A percentile compares a stretch with the other conserved stretches of the same genome.
Evolutionary conservation across 2,329 filamentous ascomycete species (phyloP).

Genomic region (Cercospora berteroae): DNA sequence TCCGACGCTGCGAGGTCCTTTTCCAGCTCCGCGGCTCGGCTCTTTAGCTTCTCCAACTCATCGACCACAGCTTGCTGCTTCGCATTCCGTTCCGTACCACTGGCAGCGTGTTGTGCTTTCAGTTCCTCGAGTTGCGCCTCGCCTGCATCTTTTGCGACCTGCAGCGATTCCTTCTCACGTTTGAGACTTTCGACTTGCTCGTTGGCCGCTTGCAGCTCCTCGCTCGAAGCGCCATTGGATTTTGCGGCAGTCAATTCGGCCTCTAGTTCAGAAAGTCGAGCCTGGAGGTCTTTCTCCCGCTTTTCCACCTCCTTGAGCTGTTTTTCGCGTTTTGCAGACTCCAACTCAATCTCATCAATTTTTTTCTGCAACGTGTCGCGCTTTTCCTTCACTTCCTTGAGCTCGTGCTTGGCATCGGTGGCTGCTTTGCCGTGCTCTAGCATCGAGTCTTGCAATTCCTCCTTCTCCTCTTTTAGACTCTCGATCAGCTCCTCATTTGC

Average conservation of each 20-base stretch:
- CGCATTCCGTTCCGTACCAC: conserved; percentile 50
- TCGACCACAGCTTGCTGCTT: conserved; percentile 57
- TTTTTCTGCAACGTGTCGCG: conserved; percentile 29
- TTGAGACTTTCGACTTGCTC: conserved; percentile 39
- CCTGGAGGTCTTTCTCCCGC: conserved; percentile 18
- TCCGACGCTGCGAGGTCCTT: conserved; percentile 83
- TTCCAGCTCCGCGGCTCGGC: conserved; percentile 67
- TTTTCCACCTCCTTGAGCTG: conserved; percentile 28
- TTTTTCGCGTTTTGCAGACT: conserved; percentile 25
- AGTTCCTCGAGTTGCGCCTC: conserved; percentile 67
- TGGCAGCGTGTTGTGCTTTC: conserved; percentile 49
- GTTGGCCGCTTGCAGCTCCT: conserved; percentile 56
- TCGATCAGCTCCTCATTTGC: conserved; percentile 31
- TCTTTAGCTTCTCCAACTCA: conserved; percentile 70
- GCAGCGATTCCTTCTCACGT: conserved; percentile 61
- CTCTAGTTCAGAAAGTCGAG: conserved; percentile 51
- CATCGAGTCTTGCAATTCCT: conserved; percentile 28
- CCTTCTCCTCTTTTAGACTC: conserved; percentile 26
- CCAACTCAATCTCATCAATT: conserved; percentile 28
- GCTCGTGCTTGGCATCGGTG: conserved; percentile 35
- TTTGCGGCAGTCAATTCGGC: conserved; percentile 58
- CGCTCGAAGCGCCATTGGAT: conserved; percentile 42
- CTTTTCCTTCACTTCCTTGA: conserved; percentile 31
- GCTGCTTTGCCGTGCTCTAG: conserved; percentile 32
- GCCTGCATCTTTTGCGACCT: conserved; percentile 63